Evolutionary conservation across 2,329 filamentous ascomycete genomes (phyloP).

Genomic region (Scytalidium lignicola): DNA sequence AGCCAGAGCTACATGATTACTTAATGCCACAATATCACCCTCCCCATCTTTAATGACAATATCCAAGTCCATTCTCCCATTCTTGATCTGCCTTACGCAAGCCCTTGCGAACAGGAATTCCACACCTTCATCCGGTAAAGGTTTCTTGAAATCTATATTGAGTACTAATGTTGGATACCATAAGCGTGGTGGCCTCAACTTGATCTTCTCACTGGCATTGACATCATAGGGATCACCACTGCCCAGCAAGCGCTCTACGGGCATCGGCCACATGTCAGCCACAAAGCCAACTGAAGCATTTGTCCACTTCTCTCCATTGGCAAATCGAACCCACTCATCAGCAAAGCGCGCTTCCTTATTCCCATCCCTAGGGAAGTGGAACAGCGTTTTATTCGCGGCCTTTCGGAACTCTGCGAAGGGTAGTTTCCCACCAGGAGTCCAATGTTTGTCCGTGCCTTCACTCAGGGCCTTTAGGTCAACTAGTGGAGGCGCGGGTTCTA

Average conservation of each 20-base stretch:
- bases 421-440: slow-evolving; percentile 26
- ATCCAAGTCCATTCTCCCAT: slow-evolving; percentile 72
- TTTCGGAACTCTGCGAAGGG: slow-evolving; percentile 26
- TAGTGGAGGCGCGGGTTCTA: slow-evolving; percentile 31
- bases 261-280: slow-evolving; percentile 63
- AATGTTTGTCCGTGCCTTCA: slow-evolving; percentile 40
- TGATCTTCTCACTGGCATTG: slow-evolving; percentile 15
- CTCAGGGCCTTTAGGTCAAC: slow-evolving; percentile 37
- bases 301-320: slow-evolving; percentile 56
- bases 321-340: slow-evolving; percentile 65
- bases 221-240: slow-evolving; percentile 18
- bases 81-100: slow-evolving; percentile 59
- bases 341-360: slow-evolving; percentile 35
- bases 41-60: slow-evolving; percentile 59
- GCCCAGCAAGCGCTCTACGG: slow-evolving; percentile 47
- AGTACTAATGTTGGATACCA: slow-evolving; percentile 56
- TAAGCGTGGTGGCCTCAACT: slow-evolving; percentile 26
- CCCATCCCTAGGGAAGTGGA: slow-evolving; percentile 45
- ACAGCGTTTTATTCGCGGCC: slow-evolving; percentile 40
- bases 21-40: slow-evolving; percentile 62
- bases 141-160: slow-evolving; percentile 73
- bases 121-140: slow-evolving; percentile 59
- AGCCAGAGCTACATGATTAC: slow-evolving; percentile 62
- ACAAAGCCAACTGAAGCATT: slow-evolving; percentile 60
- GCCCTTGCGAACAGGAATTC: slow-evolving; percentile 68